These are phyloP conservation scores for Mucor irregularis DNA, from an alignment of 371 early-diverging fungal genomes.

Conservation along the genomic window DNA sequence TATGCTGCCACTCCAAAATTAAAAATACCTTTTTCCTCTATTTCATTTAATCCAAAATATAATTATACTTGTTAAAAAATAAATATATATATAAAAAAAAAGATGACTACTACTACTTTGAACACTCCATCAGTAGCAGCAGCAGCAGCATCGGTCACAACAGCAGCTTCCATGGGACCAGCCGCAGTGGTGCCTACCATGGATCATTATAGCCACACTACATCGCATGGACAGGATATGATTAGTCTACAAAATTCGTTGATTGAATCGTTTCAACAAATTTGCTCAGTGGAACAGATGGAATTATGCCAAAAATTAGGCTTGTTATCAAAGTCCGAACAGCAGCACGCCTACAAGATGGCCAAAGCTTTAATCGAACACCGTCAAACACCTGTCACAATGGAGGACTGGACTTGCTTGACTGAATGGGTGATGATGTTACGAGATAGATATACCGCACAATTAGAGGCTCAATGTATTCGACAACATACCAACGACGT, in stretches of 20 bases:
- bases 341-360: conserved; percentile 23
- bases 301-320: conserved; percentile 24
- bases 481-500: conserved; percentile 16
- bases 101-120: too few species aligned
- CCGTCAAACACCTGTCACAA: conserved; percentile 13
- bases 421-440: conserved; percentile 28
- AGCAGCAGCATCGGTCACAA: too few species aligned
- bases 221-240: too few species aligned
- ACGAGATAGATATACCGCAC: conserved; percentile 23
- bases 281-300: conserved; percentile 32
- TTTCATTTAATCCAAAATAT: too few species aligned
- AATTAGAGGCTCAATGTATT: conserved; percentile 24
- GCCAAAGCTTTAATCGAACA: conserved; percentile 23
- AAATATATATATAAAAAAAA: too few species aligned
- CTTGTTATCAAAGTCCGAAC: conserved; percentile 25
- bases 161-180: too few species aligned
- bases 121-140: too few species aligned
- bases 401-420: conserved; percentile 17
- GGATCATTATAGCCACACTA: too few species aligned
- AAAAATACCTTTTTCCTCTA: too few species aligned
- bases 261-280: conserved; percentile 22
- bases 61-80: too few species aligned
- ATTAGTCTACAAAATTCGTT: conserved; percentile 23
- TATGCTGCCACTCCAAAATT: too few species aligned
- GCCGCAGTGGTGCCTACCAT: too few species aligned